Evolutionary conservation across 495 filamentous ascomycete genomes (phyloP).

Genomic region (Tuber borchii): DNA sequence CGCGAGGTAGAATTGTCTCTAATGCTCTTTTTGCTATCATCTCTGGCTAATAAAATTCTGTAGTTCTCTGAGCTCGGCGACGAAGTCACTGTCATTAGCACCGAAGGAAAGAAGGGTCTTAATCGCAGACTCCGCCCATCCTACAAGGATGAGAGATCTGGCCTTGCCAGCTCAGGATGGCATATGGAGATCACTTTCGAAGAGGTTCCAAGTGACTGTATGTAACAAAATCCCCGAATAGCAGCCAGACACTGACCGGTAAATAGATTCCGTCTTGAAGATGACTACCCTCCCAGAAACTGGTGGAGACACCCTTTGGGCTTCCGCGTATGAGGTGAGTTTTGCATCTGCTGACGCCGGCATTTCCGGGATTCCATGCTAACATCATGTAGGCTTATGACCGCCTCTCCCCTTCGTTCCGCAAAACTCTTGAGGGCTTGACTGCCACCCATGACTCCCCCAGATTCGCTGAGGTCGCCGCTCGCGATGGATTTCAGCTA

Average conservation of each 20-base stretch:
- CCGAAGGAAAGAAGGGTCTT: conserved; percentile 17
- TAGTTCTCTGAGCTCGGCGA: conserved; percentile 23
- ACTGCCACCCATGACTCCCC: conserved; percentile 62
- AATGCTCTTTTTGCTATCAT: background rate
- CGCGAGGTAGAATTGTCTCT: conserved; percentile 9
- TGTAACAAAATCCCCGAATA: background rate
- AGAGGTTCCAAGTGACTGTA: conserved; percentile 32
- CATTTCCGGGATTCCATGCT: background rate
- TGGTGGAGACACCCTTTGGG: conserved; percentile 62
- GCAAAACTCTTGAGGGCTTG: conserved; percentile 60
- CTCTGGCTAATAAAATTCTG: background rate
- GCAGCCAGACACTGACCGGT: background rate
- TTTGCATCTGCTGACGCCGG: background rate
- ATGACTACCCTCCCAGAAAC: conserved; percentile 60
- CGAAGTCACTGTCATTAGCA: conserved; percentile 20
- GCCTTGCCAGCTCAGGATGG: conserved; percentile 24
- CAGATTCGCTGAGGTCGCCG: conserved; percentile 53
- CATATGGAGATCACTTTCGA: conserved; percentile 67
- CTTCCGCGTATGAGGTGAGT: conserved; percentile 57
- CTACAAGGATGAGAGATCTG: conserved; percentile 13
- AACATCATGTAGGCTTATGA: conserved; percentile 54
- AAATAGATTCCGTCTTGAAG: conserved; percentile 55
- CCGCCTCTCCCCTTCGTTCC: conserved; percentile 59
- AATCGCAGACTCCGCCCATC: background rate
- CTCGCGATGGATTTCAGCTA: conserved; percentile 52